Evolutionary conservation across 805 yeast genomes (phyloP), one percentile per base, ranked within the genome.

Genomic region (Candida dajiaensis): DNA sequence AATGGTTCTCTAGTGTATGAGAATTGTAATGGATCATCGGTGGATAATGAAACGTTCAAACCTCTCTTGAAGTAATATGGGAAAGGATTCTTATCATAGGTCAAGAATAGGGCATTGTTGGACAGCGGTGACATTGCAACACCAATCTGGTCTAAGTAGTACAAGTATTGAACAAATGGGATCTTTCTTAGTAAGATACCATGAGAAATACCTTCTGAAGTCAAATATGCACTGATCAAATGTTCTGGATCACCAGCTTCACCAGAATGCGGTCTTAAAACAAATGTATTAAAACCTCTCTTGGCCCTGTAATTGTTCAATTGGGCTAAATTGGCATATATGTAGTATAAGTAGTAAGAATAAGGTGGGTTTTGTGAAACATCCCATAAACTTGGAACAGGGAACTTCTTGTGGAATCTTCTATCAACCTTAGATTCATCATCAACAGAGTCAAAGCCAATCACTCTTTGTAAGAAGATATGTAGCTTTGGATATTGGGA

Each of bases 211-310:
- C 95, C 88, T 60, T 92, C 95, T 1, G 97, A 82, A 1, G 94
- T 80, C 58, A 94, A 68, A 59, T 85, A 94, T 1, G 99, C 90
- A 43, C 90, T 77, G 40, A 90, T 87, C 61, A 95, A 73, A 70
- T 94, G 99, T 61, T 94, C 98, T 1, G 98, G 97, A 62, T 94
- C 99, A 50, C 99, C 99, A n/a, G 99, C 99, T 67, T 94, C 99
- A 52, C 99, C 99, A 56, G 96, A 88, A 66, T 94, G 99, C 4
- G 99, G 99, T 59, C 99, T 78, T 57, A 94, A 71, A n/a, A 89
- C 95, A 67, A 94, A 83, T 0, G 97, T 90, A 64, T 86, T 90
- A 67, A 80, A 85, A 0, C 86, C 85, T 48, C 90, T 76, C 48
- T 71, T 74, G 29, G 73, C 69, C 67, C 99, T 79, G 80, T 92